Base-by-base conservation (phyloP, 805 yeast species). In the Candida ortonii region DNA sequence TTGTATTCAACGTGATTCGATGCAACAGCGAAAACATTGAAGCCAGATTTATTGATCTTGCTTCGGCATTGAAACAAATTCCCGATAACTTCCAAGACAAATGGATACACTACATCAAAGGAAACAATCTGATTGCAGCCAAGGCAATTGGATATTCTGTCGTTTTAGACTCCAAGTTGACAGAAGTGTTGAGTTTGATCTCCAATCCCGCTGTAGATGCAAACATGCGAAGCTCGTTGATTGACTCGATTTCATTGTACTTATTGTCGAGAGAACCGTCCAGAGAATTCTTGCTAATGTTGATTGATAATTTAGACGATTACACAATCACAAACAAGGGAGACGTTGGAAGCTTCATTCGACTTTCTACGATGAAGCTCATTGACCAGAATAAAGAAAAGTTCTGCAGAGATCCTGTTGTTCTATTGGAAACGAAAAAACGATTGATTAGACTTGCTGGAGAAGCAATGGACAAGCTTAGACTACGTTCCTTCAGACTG, bases 321-420 rank as follows among this genome's bases (percentile, higher is more conserved):
- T 87, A 88, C 54, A 76, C 95, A 0, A 62, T 73, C 2, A 84
- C 90, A 0, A 75, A 76, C 17, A 83, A 85, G 50, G 97, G 97
- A 7, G 97, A 89, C 61, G 89, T 88, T n/a, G 97, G 97, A 2
- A 75, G 85, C 29, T 71, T 77, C 47, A 72, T 87, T 1, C 63
- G 97, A 29, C 25, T 28, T 5, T 37, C 80, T 0, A 64, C 80
- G 1, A 53, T 83, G 2, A 22, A 46, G 5, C 48, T 77, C 3
- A 54, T 80, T 1, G 33, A 41, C 0, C 25, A 45, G 1, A 65
- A 70, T 42, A 23, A 48, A 3, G 30, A 32, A 0, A 16, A 17
- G 13, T 49, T 58, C 24, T 26, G 12, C 7, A 28, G 18, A 10
- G 29, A 28, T 24, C 20, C 22, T 10, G 36, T 22, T 7, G 30